Evolutionary conservation across 768 basidiomycete genomes (phyloP).

Genomic region (Mycena latifolia): DNA sequence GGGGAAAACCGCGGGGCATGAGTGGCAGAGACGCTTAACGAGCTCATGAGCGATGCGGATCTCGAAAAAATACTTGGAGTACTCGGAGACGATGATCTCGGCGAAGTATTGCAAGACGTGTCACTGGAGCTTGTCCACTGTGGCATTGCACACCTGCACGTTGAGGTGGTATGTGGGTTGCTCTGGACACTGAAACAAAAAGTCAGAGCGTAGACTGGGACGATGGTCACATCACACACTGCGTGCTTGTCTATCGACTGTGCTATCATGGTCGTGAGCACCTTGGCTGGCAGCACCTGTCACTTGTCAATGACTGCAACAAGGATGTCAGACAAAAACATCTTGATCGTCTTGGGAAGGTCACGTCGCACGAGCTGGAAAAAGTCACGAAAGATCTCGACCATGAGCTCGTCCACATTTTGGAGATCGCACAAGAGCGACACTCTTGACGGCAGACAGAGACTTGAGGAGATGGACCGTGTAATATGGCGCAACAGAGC

Average conservation of each 20-base stretch:
- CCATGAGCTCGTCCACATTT: constrained; percentile 85
- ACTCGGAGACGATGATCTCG: constrained; percentile 79
- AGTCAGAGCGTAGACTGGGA: constrained; percentile 17
- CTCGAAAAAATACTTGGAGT: constrained; percentile 70
- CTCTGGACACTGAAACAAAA: constrained; percentile 68
- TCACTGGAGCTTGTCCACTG: constrained; percentile 89
- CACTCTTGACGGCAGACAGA: constrained; percentile 93
- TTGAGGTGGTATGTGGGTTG: constrained; percentile 87
- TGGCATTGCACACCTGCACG: constrained; percentile 85
- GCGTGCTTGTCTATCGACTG: constrained; percentile 88
- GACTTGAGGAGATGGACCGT: constrained; percentile 93
- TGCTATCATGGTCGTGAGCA: constrained; percentile 83
- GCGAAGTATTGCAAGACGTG: constrained; percentile 94
- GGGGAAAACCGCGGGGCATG: constrained; percentile 85
- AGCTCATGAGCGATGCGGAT: constrained; percentile 86
- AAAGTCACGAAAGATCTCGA: constrained; percentile 85
- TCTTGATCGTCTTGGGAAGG: constrained; percentile 82
- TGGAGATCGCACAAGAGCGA: constrained; percentile 95
- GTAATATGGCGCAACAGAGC: constrained; percentile 86
- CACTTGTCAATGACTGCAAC: constrained; percentile 92
- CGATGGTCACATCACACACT: constrained; percentile 54
- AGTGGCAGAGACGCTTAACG: constrained; percentile 83
- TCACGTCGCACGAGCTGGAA: constrained; percentile 84
- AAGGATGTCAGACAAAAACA: constrained; percentile 91
- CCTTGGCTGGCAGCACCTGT: constrained; percentile 78